These are phyloP conservation scores for Cucumis variabilis DNA, from an alignment of 331 rosid genomes.

Conservation along the genomic window DNA sequence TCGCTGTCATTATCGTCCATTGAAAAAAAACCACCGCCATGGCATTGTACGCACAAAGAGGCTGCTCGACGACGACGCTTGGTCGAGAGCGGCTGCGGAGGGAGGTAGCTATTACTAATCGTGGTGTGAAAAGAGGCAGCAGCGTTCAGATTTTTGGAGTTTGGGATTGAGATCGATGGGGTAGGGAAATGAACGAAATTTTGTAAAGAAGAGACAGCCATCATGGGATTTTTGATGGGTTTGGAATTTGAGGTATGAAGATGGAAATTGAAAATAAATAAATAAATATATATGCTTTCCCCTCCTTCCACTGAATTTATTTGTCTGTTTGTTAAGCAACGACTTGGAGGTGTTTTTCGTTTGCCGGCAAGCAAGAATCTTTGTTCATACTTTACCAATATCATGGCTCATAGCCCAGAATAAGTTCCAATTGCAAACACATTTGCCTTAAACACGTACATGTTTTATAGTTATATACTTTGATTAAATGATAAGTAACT, in stretches of 20 bases:
- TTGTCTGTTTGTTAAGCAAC: not conserved
- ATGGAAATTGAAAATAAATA: too few species aligned
- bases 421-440: too few species aligned
- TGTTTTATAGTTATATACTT: too few species aligned
- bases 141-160: not conserved
- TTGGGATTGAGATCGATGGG: not conserved
- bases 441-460: too few species aligned
- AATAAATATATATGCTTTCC: not conserved
- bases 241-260: not conserved
- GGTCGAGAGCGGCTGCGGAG: not conserved
- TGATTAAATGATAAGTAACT: too few species aligned
- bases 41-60: not conserved
- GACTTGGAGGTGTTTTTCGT: not conserved
- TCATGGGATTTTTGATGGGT: not conserved
- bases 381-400: not conserved
- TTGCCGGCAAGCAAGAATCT: not conserved
- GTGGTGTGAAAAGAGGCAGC: not conserved
- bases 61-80: not conserved
- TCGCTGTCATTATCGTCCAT: not conserved
- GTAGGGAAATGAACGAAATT: not conserved
- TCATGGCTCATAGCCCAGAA: not conserved
- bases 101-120: too few species aligned
- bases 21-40: not conserved
- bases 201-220: not conserved
- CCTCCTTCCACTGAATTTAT: not conserved